Evolutionary conservation across 805 yeast species (phyloP), one percentile per base, ranked within the genome.

Genomic region (Saccharomycopsis guyanensis): DNA sequence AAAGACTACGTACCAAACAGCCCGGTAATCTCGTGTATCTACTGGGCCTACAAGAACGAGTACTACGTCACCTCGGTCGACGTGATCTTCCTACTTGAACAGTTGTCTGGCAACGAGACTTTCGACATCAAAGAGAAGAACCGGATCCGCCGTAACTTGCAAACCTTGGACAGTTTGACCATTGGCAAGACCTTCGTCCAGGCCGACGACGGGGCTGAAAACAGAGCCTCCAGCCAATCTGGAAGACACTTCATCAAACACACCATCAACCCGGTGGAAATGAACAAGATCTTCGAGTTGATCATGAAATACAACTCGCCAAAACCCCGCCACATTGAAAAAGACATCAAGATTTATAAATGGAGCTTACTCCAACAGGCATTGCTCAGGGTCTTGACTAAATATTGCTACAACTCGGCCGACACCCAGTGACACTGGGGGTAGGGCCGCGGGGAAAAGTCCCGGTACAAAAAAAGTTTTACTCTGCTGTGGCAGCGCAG

Each of bases 41-140:
- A 66, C 57, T 78, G 83, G 80, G 61, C 65, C 35, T 75, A 71
- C 39, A 63, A 65, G 32, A 37, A 51, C 12, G 50, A 43, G 12
- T 45, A 45, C 29, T 24, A 69, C 46, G 78, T 80, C 25, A 81
- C 87, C 0, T 74, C 82, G 2, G 86, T 80, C 16, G 87, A 81
- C 57, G 67, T 80, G 37, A 75, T 81, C n/a, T 58, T 68, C 19
- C 59, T 81, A 4, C 60, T 81, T 31, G 86, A 81, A 56, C 68
- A 70, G 47, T 64, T 81, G 37, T 75, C 79, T 19, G 42, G 27
- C 15, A 70, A 58, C 38, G 55, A 75, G 43, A 73, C 71, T 52
- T 80, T 81, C 58, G 67, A 75, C 4, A 76, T 80, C 16, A 83
- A 80, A 55, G 87, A 81, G 59, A 81, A 81, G 60, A 81, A 81